phyloP scores from a whole-genome alignment of 441 rosid genomes.

The Aquilaria agallochum region DNA sequence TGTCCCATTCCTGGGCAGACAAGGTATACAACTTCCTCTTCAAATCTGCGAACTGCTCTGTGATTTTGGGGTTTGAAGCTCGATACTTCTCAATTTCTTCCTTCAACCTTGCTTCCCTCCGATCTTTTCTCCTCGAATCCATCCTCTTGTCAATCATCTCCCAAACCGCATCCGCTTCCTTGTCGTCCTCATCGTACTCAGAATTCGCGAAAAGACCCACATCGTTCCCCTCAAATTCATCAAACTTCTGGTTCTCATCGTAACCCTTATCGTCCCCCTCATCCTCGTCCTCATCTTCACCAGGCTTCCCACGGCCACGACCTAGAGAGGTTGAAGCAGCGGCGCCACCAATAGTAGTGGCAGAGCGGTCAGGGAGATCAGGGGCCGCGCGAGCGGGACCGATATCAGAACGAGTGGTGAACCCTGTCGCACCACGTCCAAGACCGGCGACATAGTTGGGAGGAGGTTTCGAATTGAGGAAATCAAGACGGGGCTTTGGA shows the following conservation, averaged over 20 bases:
- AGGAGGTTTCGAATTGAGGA: conserved; percentile 81
- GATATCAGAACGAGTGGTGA: conserved; percentile 91
- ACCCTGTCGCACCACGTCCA: conserved; percentile 96
- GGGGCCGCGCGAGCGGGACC: conserved; percentile 97
- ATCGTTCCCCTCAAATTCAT: conserved; percentile 94
- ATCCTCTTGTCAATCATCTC: conserved; percentile 81
- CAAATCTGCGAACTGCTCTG: conserved; percentile 92
- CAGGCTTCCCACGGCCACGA: conserved; percentile 66
- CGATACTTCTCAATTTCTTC: conserved; percentile 88
- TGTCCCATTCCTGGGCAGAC: conserved; percentile 81
- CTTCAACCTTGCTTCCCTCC: conserved; percentile 85
- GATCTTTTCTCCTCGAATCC: conserved; percentile 87
- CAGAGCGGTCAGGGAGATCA: conserved; percentile 75
- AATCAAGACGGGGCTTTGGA: conserved; percentile 71
- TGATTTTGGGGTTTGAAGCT: conserved; percentile 87
- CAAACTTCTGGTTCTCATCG: conserved; percentile 95
- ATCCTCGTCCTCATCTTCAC: conserved; percentile 81
- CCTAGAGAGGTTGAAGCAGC: conserved; percentile 40
- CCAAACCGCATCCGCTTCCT: conserved; percentile 95
- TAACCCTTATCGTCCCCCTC: conserved; percentile 87
- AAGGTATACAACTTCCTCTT: conserved; percentile 75
- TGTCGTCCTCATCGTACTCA: conserved; percentile 92
- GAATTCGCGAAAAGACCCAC: conserved; percentile 91
- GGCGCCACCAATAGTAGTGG: conserved; percentile 51
- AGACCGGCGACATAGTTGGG: conserved; percentile 88